Percentiles rank a stretch among this genome's conserved stretches.
Evolutionary conservation across 306 rosid species (phyloP).

Genomic region (Citrullus colocynthis): DNA sequence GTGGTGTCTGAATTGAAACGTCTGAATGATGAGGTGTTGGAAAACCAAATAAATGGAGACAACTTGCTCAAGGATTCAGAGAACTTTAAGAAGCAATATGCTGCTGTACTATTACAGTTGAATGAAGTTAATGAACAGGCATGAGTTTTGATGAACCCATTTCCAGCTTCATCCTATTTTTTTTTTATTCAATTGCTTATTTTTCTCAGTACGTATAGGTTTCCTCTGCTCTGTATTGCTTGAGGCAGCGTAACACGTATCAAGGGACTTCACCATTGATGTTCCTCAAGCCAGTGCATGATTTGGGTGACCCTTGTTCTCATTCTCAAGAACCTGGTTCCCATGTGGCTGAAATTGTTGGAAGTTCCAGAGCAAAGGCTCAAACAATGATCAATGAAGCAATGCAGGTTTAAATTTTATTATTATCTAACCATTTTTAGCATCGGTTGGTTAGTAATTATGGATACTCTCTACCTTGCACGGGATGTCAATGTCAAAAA

Average conservation of each 20-base stretch:
- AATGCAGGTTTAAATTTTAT: slow-evolving; percentile 42
- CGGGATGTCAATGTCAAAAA: not conserved
- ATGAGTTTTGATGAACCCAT: slow-evolving; percentile 18
- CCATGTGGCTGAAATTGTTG: slow-evolving; percentile 73
- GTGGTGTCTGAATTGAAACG: slow-evolving; percentile 69
- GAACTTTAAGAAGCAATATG: slow-evolving; percentile 70
- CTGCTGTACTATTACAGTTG: slow-evolving; percentile 64
- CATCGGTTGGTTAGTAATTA: not conserved
- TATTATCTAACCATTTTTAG: slow-evolving; percentile 3
- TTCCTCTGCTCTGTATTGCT: slow-evolving; percentile 61
- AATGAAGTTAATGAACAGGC: slow-evolving; percentile 79
- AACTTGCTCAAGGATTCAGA: slow-evolving; percentile 57
- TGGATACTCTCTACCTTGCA: not conserved
- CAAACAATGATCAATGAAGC: slow-evolving; percentile 59
- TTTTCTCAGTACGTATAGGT: slow-evolving; percentile 40
- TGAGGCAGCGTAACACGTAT: slow-evolving; percentile 83
- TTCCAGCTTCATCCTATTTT: slow-evolving; percentile 7
- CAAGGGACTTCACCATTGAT: slow-evolving; percentile 42
- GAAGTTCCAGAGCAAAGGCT: slow-evolving; percentile 67
- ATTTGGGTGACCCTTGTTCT: slow-evolving; percentile 42
- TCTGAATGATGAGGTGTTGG: slow-evolving; percentile 63
- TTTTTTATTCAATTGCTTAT: slow-evolving; percentile 6
- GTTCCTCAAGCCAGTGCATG: slow-evolving; percentile 33
- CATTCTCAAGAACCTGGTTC: slow-evolving; percentile 44
- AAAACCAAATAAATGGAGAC: slow-evolving; percentile 52